A percentile compares a stretch with the other conserved stretches of the same genome.
These are phyloP conservation scores for Oryza glaberrima DNA, from an alignment of 176 grass and related monocot genomes.

Conservation along the genomic window DNA sequence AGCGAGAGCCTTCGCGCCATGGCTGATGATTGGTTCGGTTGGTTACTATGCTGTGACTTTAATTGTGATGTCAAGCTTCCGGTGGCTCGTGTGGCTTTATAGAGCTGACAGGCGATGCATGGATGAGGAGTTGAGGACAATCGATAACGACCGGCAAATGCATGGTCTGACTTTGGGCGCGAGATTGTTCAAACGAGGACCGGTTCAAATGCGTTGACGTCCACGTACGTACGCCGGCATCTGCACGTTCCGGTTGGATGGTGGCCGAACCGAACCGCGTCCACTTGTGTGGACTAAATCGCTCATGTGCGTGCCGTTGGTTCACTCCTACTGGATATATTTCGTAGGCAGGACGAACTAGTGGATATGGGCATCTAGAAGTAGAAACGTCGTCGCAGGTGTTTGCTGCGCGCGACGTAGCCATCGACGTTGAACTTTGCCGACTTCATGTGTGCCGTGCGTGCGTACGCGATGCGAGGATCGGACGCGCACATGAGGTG, in stretches of 20 bases:
- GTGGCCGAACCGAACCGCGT: background rate
- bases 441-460: background rate
- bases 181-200: background rate
- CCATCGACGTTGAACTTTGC: background rate
- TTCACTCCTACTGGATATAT: background rate
- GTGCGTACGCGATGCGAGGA: no score
- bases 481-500: no score
- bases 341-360: background rate
- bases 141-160: background rate
- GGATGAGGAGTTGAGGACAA: background rate
- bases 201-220: constrained; percentile 9
- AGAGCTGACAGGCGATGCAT: background rate
- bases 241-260: background rate
- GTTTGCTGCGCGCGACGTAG: background rate
- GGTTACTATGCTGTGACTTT: background rate
- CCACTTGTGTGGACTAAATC: background rate
- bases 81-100: background rate
- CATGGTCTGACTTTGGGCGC: background rate
- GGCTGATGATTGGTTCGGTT: background rate
- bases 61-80: background rate
- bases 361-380: background rate
- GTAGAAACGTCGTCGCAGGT: background rate
- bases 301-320: background rate
- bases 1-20: constrained; percentile 15
- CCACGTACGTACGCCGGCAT: background rate